Conservation (phyloP, 352 stramenopile genomes). For the Phytophthora constricta region DNA sequence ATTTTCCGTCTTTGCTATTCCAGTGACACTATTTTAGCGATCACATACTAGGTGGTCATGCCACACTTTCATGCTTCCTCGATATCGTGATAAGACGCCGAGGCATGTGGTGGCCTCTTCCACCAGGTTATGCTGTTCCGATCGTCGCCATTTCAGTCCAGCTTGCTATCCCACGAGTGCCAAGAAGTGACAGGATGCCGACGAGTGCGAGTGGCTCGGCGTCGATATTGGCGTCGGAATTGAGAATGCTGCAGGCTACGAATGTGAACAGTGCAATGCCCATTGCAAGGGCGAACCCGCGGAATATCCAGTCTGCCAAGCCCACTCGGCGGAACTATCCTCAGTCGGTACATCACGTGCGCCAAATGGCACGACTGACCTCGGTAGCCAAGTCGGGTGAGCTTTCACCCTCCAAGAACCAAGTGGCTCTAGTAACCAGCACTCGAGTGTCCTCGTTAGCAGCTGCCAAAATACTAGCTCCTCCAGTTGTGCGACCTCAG, state of each 20-base stretch:
- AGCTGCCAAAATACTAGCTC: constrained; percentile 7
- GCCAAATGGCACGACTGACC: constrained; percentile 57
- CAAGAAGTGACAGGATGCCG: constrained; percentile 12
- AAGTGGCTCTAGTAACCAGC: constrained; percentile 33
- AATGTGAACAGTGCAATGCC: constrained; percentile 34
- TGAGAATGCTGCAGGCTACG: constrained; percentile 35
- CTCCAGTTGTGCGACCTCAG: constrained; percentile 46
- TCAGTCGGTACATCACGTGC: constrained; percentile 56
- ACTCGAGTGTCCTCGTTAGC: constrained; percentile 22
- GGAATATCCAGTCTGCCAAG: constrained; percentile 48
- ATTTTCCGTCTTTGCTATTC: neutral
- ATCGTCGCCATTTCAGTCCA: constrained; percentile 22
- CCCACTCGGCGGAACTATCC: constrained; percentile 23
- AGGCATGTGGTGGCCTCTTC: constrained; percentile 13
- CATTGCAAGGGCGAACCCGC: constrained; percentile 41
- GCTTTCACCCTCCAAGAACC: constrained; percentile 28
- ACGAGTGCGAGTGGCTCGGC: constrained; percentile 4
- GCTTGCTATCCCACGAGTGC: constrained; percentile 6
- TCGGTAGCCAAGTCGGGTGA: constrained; percentile 38
- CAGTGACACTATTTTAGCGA: neutral
- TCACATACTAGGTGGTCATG: neutral
- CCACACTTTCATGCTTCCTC: neutral
- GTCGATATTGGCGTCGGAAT: constrained; percentile 26
- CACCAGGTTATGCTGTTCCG: neutral
- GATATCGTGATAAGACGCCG: constrained; percentile 29